These are phyloP conservation scores for Poa annua DNA, from an alignment of 176 grass and related monocot genomes.

Conservation along the genomic window DNA sequence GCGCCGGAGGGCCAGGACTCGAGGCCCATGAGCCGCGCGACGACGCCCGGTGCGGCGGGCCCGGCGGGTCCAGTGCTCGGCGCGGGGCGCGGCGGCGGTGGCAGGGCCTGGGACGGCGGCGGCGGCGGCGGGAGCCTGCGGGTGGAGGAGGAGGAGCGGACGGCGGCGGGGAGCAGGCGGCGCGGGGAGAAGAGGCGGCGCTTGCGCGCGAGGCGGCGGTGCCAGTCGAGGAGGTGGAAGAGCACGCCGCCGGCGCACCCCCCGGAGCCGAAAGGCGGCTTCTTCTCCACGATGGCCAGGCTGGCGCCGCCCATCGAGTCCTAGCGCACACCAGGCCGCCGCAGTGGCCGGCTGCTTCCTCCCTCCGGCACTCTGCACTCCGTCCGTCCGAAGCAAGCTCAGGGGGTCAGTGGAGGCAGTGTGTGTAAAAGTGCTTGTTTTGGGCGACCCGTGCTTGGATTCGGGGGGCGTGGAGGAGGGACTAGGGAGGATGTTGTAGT, in stretches of 20 bases:
- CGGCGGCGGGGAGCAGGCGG: constrained; percentile 34
- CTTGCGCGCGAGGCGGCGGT: constrained; percentile 76
- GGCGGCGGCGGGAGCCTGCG: constrained; percentile 36
- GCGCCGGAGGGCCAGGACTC: constrained; percentile 59
- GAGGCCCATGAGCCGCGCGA: constrained; percentile 94
- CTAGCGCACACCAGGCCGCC: not conserved
- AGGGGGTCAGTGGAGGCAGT: too few relatives aligned
- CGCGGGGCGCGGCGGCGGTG: not conserved
- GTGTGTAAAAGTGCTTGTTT: not conserved
- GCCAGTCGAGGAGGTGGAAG: constrained; percentile 89
- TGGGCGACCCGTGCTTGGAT: not conserved
- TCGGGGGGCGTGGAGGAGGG: too few relatives aligned
- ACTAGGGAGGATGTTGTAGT: constrained; percentile 32
- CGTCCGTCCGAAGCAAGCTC: too few relatives aligned
- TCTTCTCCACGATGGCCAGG: constrained; percentile 87
- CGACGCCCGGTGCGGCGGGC: constrained; percentile 58
- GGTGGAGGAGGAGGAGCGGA: not conserved
- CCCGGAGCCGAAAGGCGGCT: constrained; percentile 41
- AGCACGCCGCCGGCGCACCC: constrained; percentile 72
- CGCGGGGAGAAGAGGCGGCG: constrained; percentile 50
- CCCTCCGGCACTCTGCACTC: too few relatives aligned
- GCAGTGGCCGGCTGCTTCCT: too few relatives aligned
- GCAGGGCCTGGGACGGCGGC: not conserved
- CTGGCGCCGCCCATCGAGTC: constrained; percentile 77
- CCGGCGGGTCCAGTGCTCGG: not conserved